Evolutionary conservation across 202 grass and related monocot genomes (phyloP).

Genomic region (Sporobolus alterniflorus): DNA sequence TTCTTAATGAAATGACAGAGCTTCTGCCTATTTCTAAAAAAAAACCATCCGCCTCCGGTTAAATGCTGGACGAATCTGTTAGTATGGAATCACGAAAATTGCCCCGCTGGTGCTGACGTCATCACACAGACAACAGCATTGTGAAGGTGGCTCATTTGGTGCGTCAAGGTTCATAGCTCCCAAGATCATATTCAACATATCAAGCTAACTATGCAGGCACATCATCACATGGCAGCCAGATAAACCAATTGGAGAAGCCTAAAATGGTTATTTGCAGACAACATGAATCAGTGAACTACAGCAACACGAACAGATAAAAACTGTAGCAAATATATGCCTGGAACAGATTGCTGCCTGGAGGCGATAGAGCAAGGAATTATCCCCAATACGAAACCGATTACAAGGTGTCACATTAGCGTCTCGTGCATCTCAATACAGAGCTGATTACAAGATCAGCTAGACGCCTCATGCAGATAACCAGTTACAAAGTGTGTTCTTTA

Average conservation of each 20-base stretch:
- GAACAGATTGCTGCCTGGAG: not conserved
- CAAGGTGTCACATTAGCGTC: slow-evolving; percentile 13
- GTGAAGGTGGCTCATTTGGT: no score
- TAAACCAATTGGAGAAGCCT: not conserved
- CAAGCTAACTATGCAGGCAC: not conserved
- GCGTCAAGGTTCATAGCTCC: no score
- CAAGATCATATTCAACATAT: no score
- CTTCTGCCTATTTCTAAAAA: no score
- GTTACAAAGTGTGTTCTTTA: slow-evolving; percentile 11
- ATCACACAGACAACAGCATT: no score
- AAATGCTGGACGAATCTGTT: no score
- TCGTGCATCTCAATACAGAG: slow-evolving; percentile 2
- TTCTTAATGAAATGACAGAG: no score
- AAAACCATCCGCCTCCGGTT: no score
- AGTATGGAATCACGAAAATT: no score
- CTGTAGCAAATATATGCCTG: no score
- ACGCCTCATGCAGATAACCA: not conserved
- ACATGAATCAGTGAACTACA: not conserved
- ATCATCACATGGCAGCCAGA: not conserved
- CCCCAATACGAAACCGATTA: not conserved
- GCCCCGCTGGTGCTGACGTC: no score
- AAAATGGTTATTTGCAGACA: not conserved
- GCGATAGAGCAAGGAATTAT: not conserved
- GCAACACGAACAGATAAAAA: no score
- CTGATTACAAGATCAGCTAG: slow-evolving; percentile 13